phyloP scores from a whole-genome alignment of 805 yeast species.

The Torulaspora indica region DNA sequence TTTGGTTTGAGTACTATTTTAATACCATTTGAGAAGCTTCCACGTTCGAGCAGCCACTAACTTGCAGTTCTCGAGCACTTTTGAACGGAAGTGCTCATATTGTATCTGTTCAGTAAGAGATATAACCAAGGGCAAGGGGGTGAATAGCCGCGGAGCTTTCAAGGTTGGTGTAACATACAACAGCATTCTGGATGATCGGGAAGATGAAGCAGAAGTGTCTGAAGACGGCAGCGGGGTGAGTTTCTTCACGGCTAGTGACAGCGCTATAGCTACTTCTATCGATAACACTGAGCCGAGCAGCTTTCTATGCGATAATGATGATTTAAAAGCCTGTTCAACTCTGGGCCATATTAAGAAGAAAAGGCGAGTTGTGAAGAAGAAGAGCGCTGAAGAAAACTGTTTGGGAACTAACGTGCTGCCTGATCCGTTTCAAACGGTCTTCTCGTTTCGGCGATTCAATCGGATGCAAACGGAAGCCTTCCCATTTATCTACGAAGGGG shows the following conservation, averaged over 20 bases:
- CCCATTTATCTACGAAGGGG: constrained; percentile 33
- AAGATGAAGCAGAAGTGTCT: constrained; percentile 9
- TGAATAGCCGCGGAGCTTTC: constrained; percentile 19
- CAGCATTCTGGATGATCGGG: constrained; percentile 24
- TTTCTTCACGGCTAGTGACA: constrained; percentile 1
- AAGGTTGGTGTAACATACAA: constrained; percentile 22
- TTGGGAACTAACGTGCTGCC: constrained; percentile 33
- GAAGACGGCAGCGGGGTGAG: constrained; percentile 5
- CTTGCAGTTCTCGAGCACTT: neutral
- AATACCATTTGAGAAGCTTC: neutral
- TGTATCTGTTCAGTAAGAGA: neutral
- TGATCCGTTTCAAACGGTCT: constrained; percentile 33
- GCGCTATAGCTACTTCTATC: constrained; percentile 5
- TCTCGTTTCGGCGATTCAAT: constrained; percentile 36
- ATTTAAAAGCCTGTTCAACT: neutral
- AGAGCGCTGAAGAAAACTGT: neutral
- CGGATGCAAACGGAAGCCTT: constrained; percentile 49
- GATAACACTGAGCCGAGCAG: constrained; percentile 17
- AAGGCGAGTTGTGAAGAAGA: constrained; percentile 9
- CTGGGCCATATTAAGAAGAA: neutral
- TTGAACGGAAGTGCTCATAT: neutral
- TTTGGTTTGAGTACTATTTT: neutral
- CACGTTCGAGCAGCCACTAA: neutral
- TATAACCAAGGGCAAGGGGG: neutral
- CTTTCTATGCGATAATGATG: neutral